Evolutionary conservation across 2,329 filamentous ascomycete genomes (phyloP).

Genomic region (Fusarium penzigii): DNA sequence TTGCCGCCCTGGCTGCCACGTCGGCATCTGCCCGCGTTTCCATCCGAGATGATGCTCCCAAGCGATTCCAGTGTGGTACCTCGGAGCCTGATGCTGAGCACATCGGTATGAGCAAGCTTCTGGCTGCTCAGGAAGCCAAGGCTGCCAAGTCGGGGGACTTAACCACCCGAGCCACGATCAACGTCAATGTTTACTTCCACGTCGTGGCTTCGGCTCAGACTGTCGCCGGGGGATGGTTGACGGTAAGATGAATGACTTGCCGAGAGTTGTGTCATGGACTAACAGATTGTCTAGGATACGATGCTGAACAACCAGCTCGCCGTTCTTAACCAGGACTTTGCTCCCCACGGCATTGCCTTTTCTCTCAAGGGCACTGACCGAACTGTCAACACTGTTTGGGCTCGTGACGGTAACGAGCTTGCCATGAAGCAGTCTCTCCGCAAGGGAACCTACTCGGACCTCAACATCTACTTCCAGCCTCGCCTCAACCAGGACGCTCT

Average conservation of each 20-base stretch:
- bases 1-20: too few relatives aligned
- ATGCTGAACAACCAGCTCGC: conserved; percentile 1
- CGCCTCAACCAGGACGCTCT: conserved; percentile 37
- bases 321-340: conserved; percentile 43
- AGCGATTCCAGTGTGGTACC: too few relatives aligned
- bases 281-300: not conserved
- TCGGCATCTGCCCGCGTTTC: too few relatives aligned
- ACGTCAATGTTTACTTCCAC: conserved; percentile 1
- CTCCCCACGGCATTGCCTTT: conserved; percentile 44
- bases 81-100: too few relatives aligned
- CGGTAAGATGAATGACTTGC: too few relatives aligned
- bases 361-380: conserved; percentile 41
- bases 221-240: not conserved
- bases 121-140: not conserved
- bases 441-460: conserved; percentile 41
- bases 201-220: not conserved
- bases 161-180: not conserved
- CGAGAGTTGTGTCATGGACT: too few relatives aligned
- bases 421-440: conserved; percentile 48
- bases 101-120: too few relatives aligned
- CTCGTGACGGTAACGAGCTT: conserved; percentile 36
- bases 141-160: not conserved
- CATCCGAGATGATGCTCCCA: too few relatives aligned
- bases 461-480: conserved; percentile 50
- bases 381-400: conserved; percentile 48